phyloP scores from a whole-genome alignment of 2,329 filamentous ascomycete genomes.

The Stachybotrys echinatus region DNA sequence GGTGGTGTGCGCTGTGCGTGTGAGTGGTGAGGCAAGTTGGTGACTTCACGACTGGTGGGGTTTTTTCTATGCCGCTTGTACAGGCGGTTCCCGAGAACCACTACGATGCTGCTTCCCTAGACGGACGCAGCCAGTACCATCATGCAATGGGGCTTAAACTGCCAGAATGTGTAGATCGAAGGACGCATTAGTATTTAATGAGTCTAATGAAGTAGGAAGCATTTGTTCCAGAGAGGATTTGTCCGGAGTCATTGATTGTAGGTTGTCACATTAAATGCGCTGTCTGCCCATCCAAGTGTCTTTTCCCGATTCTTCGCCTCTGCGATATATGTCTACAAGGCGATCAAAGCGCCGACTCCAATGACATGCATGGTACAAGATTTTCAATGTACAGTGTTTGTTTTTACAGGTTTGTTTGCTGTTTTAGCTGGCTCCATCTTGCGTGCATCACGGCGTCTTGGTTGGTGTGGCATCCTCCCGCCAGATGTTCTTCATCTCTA shows the following conservation, averaged over 20 bases:
- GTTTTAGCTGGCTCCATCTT: neutral
- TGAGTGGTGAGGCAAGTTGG: neutral
- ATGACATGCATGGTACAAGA: slow-evolving; percentile 23
- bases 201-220: no score
- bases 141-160: no score
- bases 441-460: slow-evolving; percentile 11
- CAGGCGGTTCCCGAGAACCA: neutral
- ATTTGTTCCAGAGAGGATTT: no score
- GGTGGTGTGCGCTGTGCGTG: neutral
- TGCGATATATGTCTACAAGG: neutral
- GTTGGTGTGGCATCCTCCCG: slow-evolving; percentile 24
- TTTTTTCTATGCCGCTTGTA: neutral
- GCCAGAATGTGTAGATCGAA: no score
- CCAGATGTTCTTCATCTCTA: slow-evolving; percentile 43
- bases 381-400: slow-evolving; percentile 7
- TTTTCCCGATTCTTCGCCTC: neutral
- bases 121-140: no score
- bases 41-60: neutral
- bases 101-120: no score
- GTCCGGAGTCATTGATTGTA: no score
- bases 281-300: no score
- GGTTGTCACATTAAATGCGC: no score
- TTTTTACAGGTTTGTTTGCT: neutral
- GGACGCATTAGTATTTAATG: no score
- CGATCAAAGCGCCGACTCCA: slow-evolving; percentile 20